These are phyloP conservation scores for Wallacemonas rigidus DNA, from an alignment of 208 protist genomes.

Conservation along the genomic window DNA sequence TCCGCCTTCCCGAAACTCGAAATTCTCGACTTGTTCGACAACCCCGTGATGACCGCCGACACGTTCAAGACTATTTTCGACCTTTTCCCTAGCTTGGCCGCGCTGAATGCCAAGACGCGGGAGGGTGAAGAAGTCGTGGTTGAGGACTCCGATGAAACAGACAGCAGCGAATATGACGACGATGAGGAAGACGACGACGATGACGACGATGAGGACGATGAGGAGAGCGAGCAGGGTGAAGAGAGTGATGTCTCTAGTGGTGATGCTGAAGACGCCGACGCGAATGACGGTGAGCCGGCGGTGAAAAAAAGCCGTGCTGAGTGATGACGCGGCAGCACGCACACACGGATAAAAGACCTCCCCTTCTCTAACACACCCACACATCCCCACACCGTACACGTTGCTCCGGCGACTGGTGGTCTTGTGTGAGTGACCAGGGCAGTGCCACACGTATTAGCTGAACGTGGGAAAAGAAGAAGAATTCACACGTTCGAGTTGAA, in stretches of 20 bases:
- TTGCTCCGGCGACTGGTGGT: too few species aligned
- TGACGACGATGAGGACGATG: constrained; percentile 19
- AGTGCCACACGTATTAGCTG: too few species aligned
- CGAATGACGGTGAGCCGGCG: constrained; percentile 20
- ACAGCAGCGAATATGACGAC: constrained; percentile 25
- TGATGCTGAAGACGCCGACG: constrained; percentile 25
- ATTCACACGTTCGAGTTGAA: too few species aligned
- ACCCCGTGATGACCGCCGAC: constrained; percentile 47
- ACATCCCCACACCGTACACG: not conserved
- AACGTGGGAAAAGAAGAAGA: too few species aligned
- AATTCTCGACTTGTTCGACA: constrained; percentile 68
- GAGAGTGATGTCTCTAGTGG: constrained; percentile 30
- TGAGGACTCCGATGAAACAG: constrained; percentile 39
- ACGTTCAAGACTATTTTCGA: constrained; percentile 52
- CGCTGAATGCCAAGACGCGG: constrained; percentile 50
- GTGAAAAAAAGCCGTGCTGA: constrained; percentile 32
- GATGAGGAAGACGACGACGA: constrained; percentile 29
- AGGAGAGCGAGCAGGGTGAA: constrained; percentile 15
- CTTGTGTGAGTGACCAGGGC: too few species aligned
- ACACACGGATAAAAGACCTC: not conserved
- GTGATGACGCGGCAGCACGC: not conserved
- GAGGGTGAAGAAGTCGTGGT: constrained; percentile 61
- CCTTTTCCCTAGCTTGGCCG: constrained; percentile 52
- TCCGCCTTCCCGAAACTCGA: constrained; percentile 58
- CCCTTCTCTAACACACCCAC: not conserved